Percentiles rank a stretch among this genome's conserved stretches.
Conservation (phyloP, 2,329 filamentous ascomycete species). For the Fusarium armeniacum region DNA sequence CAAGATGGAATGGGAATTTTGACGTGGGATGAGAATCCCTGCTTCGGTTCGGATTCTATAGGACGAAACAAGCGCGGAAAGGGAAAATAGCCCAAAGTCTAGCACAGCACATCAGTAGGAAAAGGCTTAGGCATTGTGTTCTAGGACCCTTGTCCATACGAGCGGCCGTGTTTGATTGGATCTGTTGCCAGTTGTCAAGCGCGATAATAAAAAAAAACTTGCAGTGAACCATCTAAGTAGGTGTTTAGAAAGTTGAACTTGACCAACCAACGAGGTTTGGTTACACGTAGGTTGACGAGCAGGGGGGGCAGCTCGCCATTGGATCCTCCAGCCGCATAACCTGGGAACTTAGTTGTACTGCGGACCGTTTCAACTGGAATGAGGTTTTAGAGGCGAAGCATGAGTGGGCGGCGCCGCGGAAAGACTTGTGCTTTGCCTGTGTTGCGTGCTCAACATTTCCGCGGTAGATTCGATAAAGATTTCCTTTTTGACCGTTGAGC, state of each 20-base stretch:
- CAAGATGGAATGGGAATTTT: not conserved
- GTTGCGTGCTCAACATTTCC: constrained; percentile 6
- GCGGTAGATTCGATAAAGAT: not conserved
- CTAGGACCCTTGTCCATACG: constrained; percentile 13
- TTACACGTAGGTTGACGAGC: too few species aligned
- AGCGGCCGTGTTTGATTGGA: constrained; percentile 14
- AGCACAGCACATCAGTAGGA: constrained; percentile 1
- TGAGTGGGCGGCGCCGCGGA: constrained; percentile 11
- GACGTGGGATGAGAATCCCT: constrained; percentile 19
- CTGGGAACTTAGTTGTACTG: not conserved
- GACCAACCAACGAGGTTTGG: not conserved
- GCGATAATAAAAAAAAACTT: constrained; percentile 17
- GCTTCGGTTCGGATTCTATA: not conserved
- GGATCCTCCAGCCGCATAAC: constrained; percentile 35
- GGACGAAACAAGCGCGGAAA: constrained; percentile 42
- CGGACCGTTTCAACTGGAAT: constrained; percentile 38
- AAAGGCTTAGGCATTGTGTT: constrained; percentile 19
- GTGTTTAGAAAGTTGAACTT: not conserved
- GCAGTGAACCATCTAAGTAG: not conserved
- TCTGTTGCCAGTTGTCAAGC: constrained; percentile 26
- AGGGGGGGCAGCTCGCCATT: constrained; percentile 14
- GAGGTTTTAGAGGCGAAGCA: constrained; percentile 8
- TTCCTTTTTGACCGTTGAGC: not conserved
- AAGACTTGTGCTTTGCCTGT: constrained; percentile 9
- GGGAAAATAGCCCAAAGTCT: not conserved